phyloP scores from a whole-genome alignment of 2,329 filamentous ascomycete species.

The Fusarium poae region DNA sequence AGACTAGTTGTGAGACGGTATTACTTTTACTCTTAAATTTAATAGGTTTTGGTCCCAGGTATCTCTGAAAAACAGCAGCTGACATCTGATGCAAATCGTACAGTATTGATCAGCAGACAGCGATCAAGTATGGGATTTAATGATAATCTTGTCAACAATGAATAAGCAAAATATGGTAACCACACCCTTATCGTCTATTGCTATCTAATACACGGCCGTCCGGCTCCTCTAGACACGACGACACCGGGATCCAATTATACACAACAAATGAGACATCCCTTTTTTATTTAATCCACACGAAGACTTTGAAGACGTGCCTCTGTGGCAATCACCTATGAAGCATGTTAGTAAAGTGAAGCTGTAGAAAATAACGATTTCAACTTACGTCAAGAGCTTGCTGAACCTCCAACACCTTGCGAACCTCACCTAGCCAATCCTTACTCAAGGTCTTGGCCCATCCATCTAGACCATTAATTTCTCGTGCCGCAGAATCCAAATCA shows the following conservation, averaged over 20 bases:
- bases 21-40: background rate
- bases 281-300: conserved; percentile 75
- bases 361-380: conserved; percentile 42
- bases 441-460: conserved; percentile 97
- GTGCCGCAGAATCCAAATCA: conserved; percentile 87
- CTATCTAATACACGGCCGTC: conserved; percentile 55
- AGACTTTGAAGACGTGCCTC: conserved; percentile 91
- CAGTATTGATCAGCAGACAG: background rate
- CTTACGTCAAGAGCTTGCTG: conserved; percentile 95
- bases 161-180: conserved; percentile 32
- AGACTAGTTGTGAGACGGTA: background rate
- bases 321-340: conserved; percentile 81
- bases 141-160: conserved; percentile 1
- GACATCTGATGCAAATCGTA: background rate
- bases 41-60: background rate
- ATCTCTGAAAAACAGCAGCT: background rate
- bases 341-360: conserved; percentile 33
- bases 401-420: conserved; percentile 92
- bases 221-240: conserved; percentile 48
- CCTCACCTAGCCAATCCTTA: conserved; percentile 92
- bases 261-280: conserved; percentile 52
- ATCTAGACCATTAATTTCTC: conserved; percentile 92
- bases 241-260: conserved; percentile 52
- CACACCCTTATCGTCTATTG: conserved; percentile 52
- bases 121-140: background rate